Percentiles rank a stretch among this genome's conserved stretches.
These are phyloP conservation scores for Mallotus japonicus DNA, from an alignment of 441 rosid species.

Conservation along the genomic window DNA sequence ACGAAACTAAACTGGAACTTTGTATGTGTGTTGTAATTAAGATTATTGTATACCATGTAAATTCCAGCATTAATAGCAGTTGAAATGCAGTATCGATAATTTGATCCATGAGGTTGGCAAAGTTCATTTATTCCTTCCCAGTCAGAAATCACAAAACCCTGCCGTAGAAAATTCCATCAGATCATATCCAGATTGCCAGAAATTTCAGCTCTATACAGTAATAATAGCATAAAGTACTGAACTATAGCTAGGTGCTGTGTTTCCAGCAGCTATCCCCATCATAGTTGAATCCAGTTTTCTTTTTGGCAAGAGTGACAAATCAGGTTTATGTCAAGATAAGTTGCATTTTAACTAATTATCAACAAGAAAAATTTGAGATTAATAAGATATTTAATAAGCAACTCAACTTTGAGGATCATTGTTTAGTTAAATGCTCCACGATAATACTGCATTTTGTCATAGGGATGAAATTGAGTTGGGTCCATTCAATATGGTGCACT, in stretches of 20 bases:
- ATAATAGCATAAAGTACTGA: not conserved
- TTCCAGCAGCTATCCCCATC: not conserved
- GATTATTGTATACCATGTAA: constrained; percentile 60
- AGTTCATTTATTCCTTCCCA: constrained; percentile 83
- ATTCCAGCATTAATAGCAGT: constrained; percentile 78
- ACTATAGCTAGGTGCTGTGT: not conserved
- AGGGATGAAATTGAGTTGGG: no score
- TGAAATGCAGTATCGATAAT: constrained; percentile 57
- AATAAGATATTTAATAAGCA: no score
- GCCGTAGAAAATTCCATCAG: constrained; percentile 24
- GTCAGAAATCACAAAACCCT: constrained; percentile 86
- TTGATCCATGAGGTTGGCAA: constrained; percentile 55
- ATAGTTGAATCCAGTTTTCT: not conserved
- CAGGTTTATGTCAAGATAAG: not conserved
- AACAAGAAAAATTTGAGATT: not conserved
- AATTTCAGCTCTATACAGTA: constrained; percentile 1
- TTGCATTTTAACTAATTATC: no score
- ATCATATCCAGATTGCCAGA: constrained; percentile 1
- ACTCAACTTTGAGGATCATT: not conserved
- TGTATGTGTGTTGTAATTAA: not conserved
- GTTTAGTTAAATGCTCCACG: not conserved
- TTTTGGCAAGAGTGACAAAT: not conserved
- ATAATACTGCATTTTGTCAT: not conserved
- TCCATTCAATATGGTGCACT: no score
- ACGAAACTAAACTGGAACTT: no score